Conservation (phyloP, 2,329 filamentous ascomycete species). For the Coniochaeta sp. region DNA sequence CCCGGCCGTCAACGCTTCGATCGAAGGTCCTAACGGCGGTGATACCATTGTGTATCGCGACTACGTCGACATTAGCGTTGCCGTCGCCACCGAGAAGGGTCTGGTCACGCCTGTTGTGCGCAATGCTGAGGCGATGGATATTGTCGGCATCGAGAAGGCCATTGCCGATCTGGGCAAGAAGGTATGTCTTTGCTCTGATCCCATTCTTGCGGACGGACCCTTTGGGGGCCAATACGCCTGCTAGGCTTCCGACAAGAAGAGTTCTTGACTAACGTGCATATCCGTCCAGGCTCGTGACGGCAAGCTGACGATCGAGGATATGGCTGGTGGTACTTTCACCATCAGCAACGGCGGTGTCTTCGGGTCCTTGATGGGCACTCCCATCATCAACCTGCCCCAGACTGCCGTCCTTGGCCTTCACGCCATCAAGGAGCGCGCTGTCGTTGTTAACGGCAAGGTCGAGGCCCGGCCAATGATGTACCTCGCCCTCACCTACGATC, state of each 20-base stretch:
- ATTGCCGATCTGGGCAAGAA: constrained; percentile 96
- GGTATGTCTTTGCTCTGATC: constrained; percentile 39
- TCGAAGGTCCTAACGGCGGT: constrained; percentile 88
- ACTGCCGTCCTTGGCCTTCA: constrained; percentile 88
- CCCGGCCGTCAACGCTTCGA: constrained; percentile 92
- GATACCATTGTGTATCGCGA: constrained; percentile 98
- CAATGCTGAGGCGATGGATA: constrained; percentile 82
- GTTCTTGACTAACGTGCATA: constrained; percentile 10
- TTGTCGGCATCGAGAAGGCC: constrained; percentile 82
- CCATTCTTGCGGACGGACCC: too few species aligned
- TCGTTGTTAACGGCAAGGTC: constrained; percentile 87
- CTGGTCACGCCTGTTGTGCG: constrained; percentile 94
- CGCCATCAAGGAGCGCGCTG: constrained; percentile 89
- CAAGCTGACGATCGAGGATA: constrained; percentile 97
- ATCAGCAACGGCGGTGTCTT: constrained; percentile 98
- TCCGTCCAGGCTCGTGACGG: constrained; percentile 70
- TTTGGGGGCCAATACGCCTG: background rate
- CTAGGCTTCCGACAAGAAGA: background rate
- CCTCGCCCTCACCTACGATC: constrained; percentile 93
- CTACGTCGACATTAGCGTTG: constrained; percentile 96
- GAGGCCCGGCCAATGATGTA: constrained; percentile 99
- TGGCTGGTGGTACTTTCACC: constrained; percentile 97
- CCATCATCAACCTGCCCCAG: constrained; percentile 96
- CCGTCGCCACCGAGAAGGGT: constrained; percentile 95
- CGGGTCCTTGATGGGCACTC: constrained; percentile 93